Base-by-base conservation (phyloP, 2,329 filamentous ascomycete genomes). In the Blumeria hordei region DNA sequence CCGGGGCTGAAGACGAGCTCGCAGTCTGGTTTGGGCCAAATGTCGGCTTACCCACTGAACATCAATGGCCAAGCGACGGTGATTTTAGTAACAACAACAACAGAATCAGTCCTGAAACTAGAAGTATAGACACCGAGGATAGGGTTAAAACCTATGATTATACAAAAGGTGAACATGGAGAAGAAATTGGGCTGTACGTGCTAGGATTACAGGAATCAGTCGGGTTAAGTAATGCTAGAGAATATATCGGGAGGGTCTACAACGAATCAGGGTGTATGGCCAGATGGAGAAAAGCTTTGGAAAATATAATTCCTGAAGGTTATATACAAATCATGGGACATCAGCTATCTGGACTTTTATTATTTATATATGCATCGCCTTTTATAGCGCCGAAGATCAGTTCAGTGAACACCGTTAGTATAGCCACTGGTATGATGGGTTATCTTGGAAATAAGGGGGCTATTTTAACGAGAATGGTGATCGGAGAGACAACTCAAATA, bases 371-470 rank as follows among this genome's bases (percentile, higher is more conserved):
- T 64, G 88, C 87, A 2, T 85, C 88, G 0, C 81, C 88, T 0
- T 75, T 80, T 8, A 72, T 96, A 43, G 77, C 78, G 0, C 74
- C 80, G 0, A 83, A 81, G 2, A 77, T 96, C 62, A 85, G 80
- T 58, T 85, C 85, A 52, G 78, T 94, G 60, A 93, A 85, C 67
- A 88, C 83, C 1, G 80, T 80, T 4, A 83, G 78, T 56, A 82
- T 96, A 7, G 90, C 88, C 0, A 98, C 92, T 0, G 92, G 92
- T 0, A 68, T 96, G 45, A 77, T 93, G 68, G 90, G 90, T 0
- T 94, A 94, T 64, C 82, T 95, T 71, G 92, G 92, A 9, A 98
- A 98, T 67, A 98, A 98, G 66, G 92, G 92, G 1, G 90, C 85
- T 3, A 83, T 94, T 0, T 78, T 82, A 3, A 83, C 84, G 3